A percentile compares a stretch with the other conserved stretches of the same genome.
These are phyloP conservation scores for Periglandula ipomoeae DNA, from an alignment of 2,329 filamentous ascomycete species.

Conservation along the genomic window DNA sequence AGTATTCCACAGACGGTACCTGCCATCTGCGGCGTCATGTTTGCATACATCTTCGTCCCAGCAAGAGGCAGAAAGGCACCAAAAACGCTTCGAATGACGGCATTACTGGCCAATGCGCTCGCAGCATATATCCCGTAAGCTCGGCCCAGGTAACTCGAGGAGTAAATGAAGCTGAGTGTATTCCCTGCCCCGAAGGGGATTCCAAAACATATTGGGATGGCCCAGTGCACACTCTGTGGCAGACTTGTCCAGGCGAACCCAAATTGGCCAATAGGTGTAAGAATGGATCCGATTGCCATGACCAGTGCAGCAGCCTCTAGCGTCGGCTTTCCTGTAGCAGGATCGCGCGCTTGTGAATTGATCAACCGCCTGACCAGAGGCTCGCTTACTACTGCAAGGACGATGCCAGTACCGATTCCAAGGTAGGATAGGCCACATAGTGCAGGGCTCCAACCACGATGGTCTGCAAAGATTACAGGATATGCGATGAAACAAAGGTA, in stretches of 20 bases:
- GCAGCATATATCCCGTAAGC: conserved; percentile 77
- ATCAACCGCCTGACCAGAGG: conserved; percentile 70
- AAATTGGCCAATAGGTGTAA: conserved; percentile 69
- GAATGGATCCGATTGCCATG: conserved; percentile 66
- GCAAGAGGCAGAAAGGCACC: conserved; percentile 68
- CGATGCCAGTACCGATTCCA: conserved; percentile 54
- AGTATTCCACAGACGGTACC: conserved; percentile 66
- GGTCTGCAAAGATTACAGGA: conserved; percentile 67
- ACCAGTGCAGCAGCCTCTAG: conserved; percentile 77
- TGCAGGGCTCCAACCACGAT: conserved; percentile 67
- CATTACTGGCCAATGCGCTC: conserved; percentile 70
- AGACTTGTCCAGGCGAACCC: conserved; percentile 84
- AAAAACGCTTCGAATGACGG: conserved; percentile 60
- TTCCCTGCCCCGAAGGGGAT: conserved; percentile 74
- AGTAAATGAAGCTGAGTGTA: conserved; percentile 71
- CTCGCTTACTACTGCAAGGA: conserved; percentile 52
- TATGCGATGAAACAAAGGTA: conserved; percentile 89
- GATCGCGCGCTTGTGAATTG: conserved; percentile 64
- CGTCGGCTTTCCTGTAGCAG: conserved; percentile 59
- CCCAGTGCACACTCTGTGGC: conserved; percentile 68
- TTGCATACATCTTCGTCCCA: conserved; percentile 60
- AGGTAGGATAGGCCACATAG: conserved; percentile 69
- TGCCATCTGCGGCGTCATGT: conserved; percentile 67
- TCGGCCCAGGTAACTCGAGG: conserved; percentile 68
- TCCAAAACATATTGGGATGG: conserved; percentile 65